Percentiles rank a stretch among this genome's conserved stretches.
These are phyloP conservation scores for Exophiala phaeomuriformis DNA, from an alignment of 2,329 filamentous ascomycete genomes.

Conservation along the genomic window DNA sequence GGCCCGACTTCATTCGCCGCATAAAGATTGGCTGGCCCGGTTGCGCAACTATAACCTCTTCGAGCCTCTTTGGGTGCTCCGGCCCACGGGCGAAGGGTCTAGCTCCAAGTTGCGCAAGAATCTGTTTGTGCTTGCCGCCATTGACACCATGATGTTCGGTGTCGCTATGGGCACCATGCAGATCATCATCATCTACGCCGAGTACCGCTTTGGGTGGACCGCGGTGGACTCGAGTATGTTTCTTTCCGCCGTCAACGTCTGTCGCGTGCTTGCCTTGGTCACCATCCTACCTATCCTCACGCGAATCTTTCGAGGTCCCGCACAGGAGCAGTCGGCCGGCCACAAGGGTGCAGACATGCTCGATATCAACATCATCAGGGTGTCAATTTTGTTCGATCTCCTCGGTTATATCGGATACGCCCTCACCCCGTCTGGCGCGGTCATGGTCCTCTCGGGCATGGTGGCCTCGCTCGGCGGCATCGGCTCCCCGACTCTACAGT, in stretches of 20 bases:
- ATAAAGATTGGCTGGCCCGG: constrained; percentile 33
- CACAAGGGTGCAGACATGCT: constrained; percentile 67
- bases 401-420: constrained; percentile 70
- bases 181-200: constrained; percentile 77
- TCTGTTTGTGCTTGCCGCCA: constrained; percentile 68
- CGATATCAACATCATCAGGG: constrained; percentile 69
- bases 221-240: constrained; percentile 73
- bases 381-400: constrained; percentile 68
- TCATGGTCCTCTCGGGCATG: constrained; percentile 67
- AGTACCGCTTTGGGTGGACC: constrained; percentile 73
- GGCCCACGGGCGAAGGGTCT: constrained; percentile 60
- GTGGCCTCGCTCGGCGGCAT: constrained; percentile 74
- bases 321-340: constrained; percentile 32
- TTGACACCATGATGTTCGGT: constrained; percentile 76
- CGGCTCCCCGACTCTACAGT: constrained; percentile 75
- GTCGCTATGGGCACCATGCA: constrained; percentile 71
- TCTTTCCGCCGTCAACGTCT: constrained; percentile 69
- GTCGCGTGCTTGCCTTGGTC: constrained; percentile 68
- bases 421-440: constrained; percentile 51
- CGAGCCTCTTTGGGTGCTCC: constrained; percentile 68
- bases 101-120: constrained; percentile 63
- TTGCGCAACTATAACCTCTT: constrained; percentile 59
- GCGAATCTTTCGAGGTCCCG: constrained; percentile 57
- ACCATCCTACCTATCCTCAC: constrained; percentile 69
- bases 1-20: constrained; percentile 33